These are phyloP conservation scores for Rubroshorea leprosula DNA, from an alignment of 345 rosid species.

Conservation along the genomic window DNA sequence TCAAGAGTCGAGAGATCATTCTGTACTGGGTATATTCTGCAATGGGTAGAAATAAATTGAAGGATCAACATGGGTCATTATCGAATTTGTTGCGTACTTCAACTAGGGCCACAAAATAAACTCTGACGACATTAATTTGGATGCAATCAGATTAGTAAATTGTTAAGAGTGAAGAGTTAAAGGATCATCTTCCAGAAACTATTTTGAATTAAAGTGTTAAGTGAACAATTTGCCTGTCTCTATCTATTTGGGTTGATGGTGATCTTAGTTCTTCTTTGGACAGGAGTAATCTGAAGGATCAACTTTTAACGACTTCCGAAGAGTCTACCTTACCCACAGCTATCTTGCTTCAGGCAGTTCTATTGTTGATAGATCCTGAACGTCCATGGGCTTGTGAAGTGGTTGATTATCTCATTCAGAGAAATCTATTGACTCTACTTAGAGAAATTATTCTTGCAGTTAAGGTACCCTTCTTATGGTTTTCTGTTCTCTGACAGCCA, in stretches of 20 bases:
- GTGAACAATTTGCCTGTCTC: neutral
- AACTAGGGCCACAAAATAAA: too few species aligned
- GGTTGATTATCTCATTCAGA: slow-evolving; percentile 54
- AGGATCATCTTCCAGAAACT: too few species aligned
- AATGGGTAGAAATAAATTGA: too few species aligned
- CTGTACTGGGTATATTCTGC: too few species aligned
- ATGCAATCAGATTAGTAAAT: too few species aligned
- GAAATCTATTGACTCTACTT: slow-evolving; percentile 45
- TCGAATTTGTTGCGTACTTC: neutral
- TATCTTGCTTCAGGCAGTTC: slow-evolving; percentile 62
- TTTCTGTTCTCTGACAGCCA: neutral
- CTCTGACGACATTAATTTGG: too few species aligned
- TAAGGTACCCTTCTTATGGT: slow-evolving; percentile 42
- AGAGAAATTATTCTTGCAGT: slow-evolving; percentile 57
- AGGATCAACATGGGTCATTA: too few species aligned
- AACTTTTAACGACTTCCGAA: slow-evolving; percentile 38
- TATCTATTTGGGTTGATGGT: neutral
- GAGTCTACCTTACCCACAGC: slow-evolving; percentile 40
- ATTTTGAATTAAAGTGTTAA: neutral
- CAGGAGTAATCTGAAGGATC: slow-evolving; percentile 62
- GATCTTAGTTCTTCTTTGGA: slow-evolving; percentile 13
- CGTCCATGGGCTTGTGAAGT: slow-evolving; percentile 88
- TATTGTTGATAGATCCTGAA: slow-evolving; percentile 61
- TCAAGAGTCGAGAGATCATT: too few species aligned
- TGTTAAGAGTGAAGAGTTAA: too few species aligned